phyloP scores from a whole-genome alignment of 2,329 filamentous ascomycete genomes.

The Neonectria ditissima region DNA sequence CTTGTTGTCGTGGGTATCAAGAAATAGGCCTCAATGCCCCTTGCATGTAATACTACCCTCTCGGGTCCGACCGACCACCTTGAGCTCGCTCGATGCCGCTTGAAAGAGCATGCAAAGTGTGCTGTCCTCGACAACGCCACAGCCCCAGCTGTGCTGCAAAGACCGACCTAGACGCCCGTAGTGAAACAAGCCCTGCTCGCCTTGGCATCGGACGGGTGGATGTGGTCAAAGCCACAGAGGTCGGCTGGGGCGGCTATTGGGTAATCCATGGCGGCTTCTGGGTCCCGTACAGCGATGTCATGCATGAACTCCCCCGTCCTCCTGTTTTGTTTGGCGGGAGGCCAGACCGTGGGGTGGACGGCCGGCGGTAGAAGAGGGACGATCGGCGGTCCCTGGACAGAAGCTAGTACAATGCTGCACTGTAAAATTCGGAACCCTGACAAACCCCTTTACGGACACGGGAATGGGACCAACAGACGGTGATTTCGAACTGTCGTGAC shows the following conservation, averaged over 20 bases:
- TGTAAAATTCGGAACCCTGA: slow-evolving; percentile 17
- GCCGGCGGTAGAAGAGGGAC: slow-evolving; percentile 2
- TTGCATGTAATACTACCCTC: slow-evolving; percentile 8
- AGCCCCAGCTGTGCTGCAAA: slow-evolving; percentile 21
- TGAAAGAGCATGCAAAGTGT: slow-evolving; percentile 26
- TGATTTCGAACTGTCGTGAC: slow-evolving; percentile 9
- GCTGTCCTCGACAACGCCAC: slow-evolving; percentile 19
- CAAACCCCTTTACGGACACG: slow-evolving; percentile 8
- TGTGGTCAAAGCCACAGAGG: slow-evolving; percentile 23
- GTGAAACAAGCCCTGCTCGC: slow-evolving; percentile 28
- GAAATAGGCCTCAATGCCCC: slow-evolving; percentile 53
- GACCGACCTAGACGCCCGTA: slow-evolving; percentile 16
- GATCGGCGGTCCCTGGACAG: slow-evolving; percentile 11
- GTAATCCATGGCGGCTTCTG: slow-evolving; percentile 22
- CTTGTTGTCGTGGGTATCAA: slow-evolving; percentile 94
- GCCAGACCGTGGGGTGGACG: slow-evolving; percentile 13
- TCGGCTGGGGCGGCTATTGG: slow-evolving; percentile 39
- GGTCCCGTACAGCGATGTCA: slow-evolving; percentile 40
- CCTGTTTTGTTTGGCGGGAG: slow-evolving; percentile 17
- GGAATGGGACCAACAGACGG: slow-evolving; percentile 17
- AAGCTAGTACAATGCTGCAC: slow-evolving; percentile 3
- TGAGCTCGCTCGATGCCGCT: slow-evolving; percentile 10
- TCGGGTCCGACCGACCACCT: slow-evolving; percentile 3
- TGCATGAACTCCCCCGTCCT: slow-evolving; percentile 42
- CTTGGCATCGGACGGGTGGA: slow-evolving; percentile 25